Base-by-base conservation (phyloP, 116 monocot species). In the Iris pallida region DNA sequence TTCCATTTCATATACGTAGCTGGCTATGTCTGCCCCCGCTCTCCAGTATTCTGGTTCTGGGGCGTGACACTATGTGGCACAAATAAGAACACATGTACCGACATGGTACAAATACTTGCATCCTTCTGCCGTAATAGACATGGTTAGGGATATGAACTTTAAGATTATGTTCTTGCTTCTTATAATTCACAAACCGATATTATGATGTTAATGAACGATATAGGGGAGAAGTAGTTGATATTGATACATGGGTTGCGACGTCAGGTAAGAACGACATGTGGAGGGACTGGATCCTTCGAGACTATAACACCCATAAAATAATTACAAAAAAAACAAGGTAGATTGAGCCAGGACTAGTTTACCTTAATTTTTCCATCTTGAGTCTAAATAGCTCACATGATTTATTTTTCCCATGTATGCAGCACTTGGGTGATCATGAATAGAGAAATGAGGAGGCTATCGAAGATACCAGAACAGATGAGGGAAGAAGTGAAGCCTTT, bases 361-460 rank as follows among this genome's bases (percentile, higher is more conserved):
- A 40, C 8, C n/a, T n/a, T n/a, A n/a, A n/a, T n/a, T n/a, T n/a
- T n/a, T n/a, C n/a, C n/a, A n/a, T n/a, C n/a, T n/a, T n/a, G n/a
- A n/a, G n/a, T n/a, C n/a, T n/a, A n/a, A n/a, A n/a, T n/a, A n/a
- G n/a, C n/a, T n/a, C n/a, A n/a, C n/a, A n/a, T n/a, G n/a, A n/a
- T n/a, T n/a, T n/a, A n/a, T 6, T 30, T 30, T 30, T 30, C 30
- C n/a, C 44, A n/a, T n/a, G n/a, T n/a, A n/a, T n/a, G n/a, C 86
- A 86, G 86, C 76, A 86, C 75, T 8, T 86, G 86, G 82, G 86
- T 82, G 40, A 86, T 86, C 45, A 86, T 86, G 86, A 69, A 86
- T 43, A 65, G 82, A 67, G 79, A 86, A 73, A 86, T 82, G 44
- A 82, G 86, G 16, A 80, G 53, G 60, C 20, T 86, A 19, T 72